phyloP scores from a whole-genome alignment of 192 early-diverging fungal species.

The Cetraspora pellucida region DNA sequence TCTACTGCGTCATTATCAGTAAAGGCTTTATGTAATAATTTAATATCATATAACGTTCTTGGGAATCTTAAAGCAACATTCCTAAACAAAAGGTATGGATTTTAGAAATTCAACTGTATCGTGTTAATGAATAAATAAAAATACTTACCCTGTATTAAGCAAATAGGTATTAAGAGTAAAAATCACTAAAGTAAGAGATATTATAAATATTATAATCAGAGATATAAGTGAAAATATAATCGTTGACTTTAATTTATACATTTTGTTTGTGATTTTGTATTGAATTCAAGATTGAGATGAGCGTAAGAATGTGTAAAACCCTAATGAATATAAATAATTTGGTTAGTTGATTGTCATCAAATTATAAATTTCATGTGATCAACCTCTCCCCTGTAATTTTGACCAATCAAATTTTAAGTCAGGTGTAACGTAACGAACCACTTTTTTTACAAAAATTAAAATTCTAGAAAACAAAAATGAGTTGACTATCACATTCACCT shows the following conservation, averaged over 20 bases:
- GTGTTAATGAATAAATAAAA: background rate
- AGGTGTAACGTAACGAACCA: too few species aligned
- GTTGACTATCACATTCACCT: too few species aligned
- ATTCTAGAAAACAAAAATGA: too few species aligned
- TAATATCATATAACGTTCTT: slow-evolving; percentile 21
- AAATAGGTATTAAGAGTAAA: slow-evolving; percentile 6
- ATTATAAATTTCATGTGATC: too few species aligned
- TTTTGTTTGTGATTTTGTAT: too few species aligned
- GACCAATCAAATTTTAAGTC: too few species aligned
- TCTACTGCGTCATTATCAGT: background rate
- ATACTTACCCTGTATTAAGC: slow-evolving; percentile 8
- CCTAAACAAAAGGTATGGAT: background rate
- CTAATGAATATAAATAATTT: too few species aligned
- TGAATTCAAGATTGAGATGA: too few species aligned
- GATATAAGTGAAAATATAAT: background rate
- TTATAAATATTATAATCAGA: background rate
- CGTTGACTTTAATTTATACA: background rate
- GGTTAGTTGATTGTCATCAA: too few species aligned
- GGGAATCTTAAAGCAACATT: slow-evolving; percentile 20
- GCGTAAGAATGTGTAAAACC: too few species aligned
- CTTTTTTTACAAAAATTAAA: too few species aligned
- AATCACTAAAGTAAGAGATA: background rate
- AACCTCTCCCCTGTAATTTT: too few species aligned
- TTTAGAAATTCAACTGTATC: background rate
- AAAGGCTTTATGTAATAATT: slow-evolving; percentile 17